These are phyloP conservation scores for Hippophae rhamnoides DNA, from an alignment of 306 rosid species.

Conservation along the genomic window DNA sequence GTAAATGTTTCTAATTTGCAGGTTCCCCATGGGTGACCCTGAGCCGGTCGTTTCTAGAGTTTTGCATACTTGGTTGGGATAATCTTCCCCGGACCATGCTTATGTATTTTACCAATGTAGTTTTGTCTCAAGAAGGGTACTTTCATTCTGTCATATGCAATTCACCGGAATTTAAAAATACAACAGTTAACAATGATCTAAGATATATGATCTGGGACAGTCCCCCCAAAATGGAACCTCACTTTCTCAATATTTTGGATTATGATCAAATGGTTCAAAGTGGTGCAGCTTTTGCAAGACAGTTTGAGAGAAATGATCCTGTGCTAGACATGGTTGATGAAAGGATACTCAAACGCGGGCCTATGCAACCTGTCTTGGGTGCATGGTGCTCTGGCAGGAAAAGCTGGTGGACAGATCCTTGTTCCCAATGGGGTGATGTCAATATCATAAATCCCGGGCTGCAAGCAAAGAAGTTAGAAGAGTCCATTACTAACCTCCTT, in stretches of 20 bases:
- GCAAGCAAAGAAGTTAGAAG: conserved; percentile 68
- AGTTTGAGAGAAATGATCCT: conserved; percentile 46
- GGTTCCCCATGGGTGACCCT: conserved; percentile 93
- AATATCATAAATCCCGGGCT: conserved; percentile 59
- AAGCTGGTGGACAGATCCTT: conserved; percentile 79
- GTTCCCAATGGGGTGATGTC: conserved; percentile 82
- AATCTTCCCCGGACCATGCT: conserved; percentile 76
- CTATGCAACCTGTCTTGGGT: conserved; percentile 43
- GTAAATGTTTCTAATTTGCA: conserved; percentile 29
- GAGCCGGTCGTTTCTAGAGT: conserved; percentile 75
- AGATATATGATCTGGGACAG: conserved; percentile 86
- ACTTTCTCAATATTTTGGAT: conserved; percentile 55
- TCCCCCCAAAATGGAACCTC: conserved; percentile 86
- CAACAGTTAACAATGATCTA: conserved; percentile 71
- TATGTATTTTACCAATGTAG: conserved; percentile 84
- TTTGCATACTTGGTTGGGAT: conserved; percentile 90
- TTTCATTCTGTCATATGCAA: conserved; percentile 87
- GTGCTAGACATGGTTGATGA: conserved; percentile 66
- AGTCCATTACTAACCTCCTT: conserved; percentile 51
- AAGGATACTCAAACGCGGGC: conserved; percentile 60
- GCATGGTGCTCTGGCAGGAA: conserved; percentile 76
- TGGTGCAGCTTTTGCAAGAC: conserved; percentile 88
- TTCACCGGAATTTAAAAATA: conserved; percentile 71
- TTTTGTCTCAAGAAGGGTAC: conserved; percentile 84
- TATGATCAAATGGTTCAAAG: conserved; percentile 62